Base-by-base conservation (phyloP, 2,329 filamentous ascomycete species). In the Myriosclerotinia curreyana region DNA sequence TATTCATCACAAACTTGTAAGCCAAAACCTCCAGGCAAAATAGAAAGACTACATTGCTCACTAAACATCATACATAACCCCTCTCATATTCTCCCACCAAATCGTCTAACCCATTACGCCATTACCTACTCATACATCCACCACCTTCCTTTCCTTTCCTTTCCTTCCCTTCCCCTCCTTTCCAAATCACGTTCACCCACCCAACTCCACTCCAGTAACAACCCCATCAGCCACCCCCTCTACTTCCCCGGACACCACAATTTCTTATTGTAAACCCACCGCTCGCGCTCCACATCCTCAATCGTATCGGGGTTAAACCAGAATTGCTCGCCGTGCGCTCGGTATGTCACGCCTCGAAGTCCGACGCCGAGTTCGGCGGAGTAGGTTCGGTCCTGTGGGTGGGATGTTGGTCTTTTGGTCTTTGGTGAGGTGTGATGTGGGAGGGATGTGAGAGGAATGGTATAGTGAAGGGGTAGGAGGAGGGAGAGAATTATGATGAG, bases 211-310 rank as follows among this genome's bases (percentile, higher is more conserved):
- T 11, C 36, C 8, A 40, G 1, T 15, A n/a, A 3, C 22, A 5
- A 42, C 25, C 25, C 6, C 14, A 42, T 9, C 22, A n/a, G n/a
- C n/a, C n/a, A n/a, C 11, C 25, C 38, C 11, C 20, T 2, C n/a
- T 58, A 58, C 31, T 48, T 44, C 20, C 17, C 50, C 31, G 25
- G 15, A 66, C 67, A 68, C 66, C 66, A 68, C 60, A 68, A 34
- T 49, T 52, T 61, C 59, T 64, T 53, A 22, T 25, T 25, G 60
- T 68, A 68, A 49, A 66, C 49, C 65, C 65, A 69, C 49, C 42
- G 53, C 49, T 68, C 64, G 2, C 42, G 60, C 44, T 38, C 46
- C 17, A 69, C 42, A 68, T 69, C 64, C 64, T 69, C 68, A n/a
- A 28, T 48, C 64, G 55, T 49, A 42, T 64, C 52, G 0, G 65